phyloP scores from a whole-genome alignment of 768 basidiomycete species.

The Psilocybe cubensis region DNA sequence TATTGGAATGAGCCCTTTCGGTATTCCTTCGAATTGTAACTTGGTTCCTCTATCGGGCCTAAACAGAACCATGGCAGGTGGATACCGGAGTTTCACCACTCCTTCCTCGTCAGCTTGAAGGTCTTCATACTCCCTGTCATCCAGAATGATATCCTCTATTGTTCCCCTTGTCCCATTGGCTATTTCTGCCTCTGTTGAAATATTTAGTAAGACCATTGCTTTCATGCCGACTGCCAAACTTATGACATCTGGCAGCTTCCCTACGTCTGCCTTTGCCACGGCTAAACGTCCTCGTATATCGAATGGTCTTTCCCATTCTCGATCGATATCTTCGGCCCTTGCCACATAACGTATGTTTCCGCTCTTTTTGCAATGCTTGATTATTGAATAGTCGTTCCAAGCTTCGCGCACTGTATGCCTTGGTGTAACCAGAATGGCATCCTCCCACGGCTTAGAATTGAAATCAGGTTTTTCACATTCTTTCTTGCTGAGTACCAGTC shows the following conservation, averaged over 20 bases:
- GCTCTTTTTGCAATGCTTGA: slow-evolving; percentile 20
- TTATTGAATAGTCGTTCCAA: slow-evolving; percentile 36
- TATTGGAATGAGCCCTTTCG: slow-evolving; percentile 28
- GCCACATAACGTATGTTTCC: slow-evolving; percentile 26
- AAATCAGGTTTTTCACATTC: slow-evolving; percentile 30
- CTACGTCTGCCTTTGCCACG: slow-evolving; percentile 12
- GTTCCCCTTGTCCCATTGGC: slow-evolving; percentile 43
- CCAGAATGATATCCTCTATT: slow-evolving; percentile 33
- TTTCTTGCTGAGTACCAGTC: slow-evolving; percentile 26
- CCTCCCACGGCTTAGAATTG: slow-evolving; percentile 29
- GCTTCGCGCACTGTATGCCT: slow-evolving; percentile 33
- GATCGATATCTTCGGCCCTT: slow-evolving; percentile 28
- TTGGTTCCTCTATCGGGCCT: slow-evolving; percentile 22
- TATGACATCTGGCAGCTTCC: slow-evolving; percentile 23
- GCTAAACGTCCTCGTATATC: background rate
- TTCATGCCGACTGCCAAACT: slow-evolving; percentile 38
- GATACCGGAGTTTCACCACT: slow-evolving; percentile 25
- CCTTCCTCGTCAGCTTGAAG: slow-evolving; percentile 1
- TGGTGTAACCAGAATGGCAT: slow-evolving; percentile 39
- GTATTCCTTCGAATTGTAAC: slow-evolving; percentile 27
- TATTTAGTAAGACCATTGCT: slow-evolving; percentile 39
- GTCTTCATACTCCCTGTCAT: slow-evolving; percentile 23
- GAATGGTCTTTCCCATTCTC: background rate
- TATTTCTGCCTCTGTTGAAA: slow-evolving; percentile 38
- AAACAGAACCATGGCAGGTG: slow-evolving; percentile 34